These are phyloP conservation scores for Eimeria falciformis DNA, from an alignment of 169 alveolate genomes.

Conservation along the genomic window DNA sequence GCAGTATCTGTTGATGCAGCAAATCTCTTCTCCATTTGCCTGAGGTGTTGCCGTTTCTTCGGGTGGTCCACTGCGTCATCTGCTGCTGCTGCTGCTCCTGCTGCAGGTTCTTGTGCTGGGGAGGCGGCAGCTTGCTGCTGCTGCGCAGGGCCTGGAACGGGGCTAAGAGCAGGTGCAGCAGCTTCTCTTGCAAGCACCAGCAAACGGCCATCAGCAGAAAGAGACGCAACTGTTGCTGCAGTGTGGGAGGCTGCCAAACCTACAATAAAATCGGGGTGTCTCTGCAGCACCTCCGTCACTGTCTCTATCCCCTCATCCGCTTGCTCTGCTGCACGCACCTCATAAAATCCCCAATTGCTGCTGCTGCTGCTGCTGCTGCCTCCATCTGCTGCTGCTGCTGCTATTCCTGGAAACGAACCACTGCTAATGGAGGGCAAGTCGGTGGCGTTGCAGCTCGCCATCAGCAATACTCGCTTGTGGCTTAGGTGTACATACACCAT, in stretches of 20 bases:
- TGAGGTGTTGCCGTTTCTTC: constrained; percentile 32
- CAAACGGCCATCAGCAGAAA: constrained; percentile 20
- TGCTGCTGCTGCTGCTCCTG: neutral
- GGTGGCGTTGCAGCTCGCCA: constrained; percentile 35
- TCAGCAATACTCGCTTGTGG: constrained; percentile 26
- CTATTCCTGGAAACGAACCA: neutral
- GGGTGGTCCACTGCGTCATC: constrained; percentile 5
- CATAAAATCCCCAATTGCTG: constrained; percentile 21
- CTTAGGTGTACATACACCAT: constrained; percentile 59
- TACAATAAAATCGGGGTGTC: constrained; percentile 19
- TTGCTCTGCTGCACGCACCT: constrained; percentile 37
- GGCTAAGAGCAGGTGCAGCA: constrained; percentile 28
- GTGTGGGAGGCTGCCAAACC: constrained; percentile 10
- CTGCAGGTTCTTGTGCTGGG: constrained; percentile 25
- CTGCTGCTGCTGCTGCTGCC: constrained; percentile 36
- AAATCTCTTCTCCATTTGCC: neutral
- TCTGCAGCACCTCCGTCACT: constrained; percentile 49
- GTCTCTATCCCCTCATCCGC: constrained; percentile 8
- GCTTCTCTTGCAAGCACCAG: neutral
- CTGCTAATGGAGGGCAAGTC: constrained; percentile 1
- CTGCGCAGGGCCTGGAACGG: neutral
- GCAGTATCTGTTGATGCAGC: neutral
- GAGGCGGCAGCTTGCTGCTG: constrained; percentile 44
- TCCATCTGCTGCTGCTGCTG: neutral
- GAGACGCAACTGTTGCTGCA: constrained; percentile 33